A percentile compares a stretch with the other conserved stretches of the same genome.
These are phyloP conservation scores for Gillenia trifoliata DNA, from an alignment of 306 rosid species.

Conservation along the genomic window DNA sequence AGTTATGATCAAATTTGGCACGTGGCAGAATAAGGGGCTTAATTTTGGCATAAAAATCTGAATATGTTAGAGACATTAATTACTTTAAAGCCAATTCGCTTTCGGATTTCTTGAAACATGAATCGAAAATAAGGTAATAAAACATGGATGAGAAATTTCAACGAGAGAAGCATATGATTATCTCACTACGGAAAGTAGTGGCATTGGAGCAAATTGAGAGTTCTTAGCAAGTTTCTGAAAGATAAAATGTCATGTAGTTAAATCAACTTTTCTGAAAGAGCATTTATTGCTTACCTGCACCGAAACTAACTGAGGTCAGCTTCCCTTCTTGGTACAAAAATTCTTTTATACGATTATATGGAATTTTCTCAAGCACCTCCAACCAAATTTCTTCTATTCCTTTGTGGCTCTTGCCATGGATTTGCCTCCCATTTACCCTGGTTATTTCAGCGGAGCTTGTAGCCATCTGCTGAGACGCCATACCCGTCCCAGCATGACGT, in stretches of 20 bases:
- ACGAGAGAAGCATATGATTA: neutral
- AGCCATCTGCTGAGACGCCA: conserved; percentile 45
- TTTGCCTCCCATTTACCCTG: conserved; percentile 44
- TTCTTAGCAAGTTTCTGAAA: neutral
- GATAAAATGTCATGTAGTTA: neutral
- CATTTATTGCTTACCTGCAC: conserved; percentile 56
- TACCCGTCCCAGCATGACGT: conserved; percentile 39
- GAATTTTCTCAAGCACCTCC: conserved; percentile 79
- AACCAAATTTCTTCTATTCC: conserved; percentile 85
- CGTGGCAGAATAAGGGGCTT: neutral
- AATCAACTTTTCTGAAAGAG: neutral
- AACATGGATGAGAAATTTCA: neutral
- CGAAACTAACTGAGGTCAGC: conserved; percentile 76
- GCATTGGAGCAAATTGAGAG: neutral
- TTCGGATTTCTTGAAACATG: neutral
- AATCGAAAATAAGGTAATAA: neutral
- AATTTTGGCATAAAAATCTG: neutral
- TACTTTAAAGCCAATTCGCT: neutral
- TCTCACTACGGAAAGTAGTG: neutral
- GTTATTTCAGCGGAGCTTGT: conserved; percentile 28
- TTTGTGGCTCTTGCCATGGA: conserved; percentile 36
- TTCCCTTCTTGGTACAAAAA: conserved; percentile 81
- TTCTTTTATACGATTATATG: conserved; percentile 57
- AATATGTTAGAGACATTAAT: neutral
- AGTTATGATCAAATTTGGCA: neutral